Evolutionary conservation across 345 rosid genomes (phyloP), one percentile per base, ranked within the genome.

Genomic region (Pistacia atlantica): DNA sequence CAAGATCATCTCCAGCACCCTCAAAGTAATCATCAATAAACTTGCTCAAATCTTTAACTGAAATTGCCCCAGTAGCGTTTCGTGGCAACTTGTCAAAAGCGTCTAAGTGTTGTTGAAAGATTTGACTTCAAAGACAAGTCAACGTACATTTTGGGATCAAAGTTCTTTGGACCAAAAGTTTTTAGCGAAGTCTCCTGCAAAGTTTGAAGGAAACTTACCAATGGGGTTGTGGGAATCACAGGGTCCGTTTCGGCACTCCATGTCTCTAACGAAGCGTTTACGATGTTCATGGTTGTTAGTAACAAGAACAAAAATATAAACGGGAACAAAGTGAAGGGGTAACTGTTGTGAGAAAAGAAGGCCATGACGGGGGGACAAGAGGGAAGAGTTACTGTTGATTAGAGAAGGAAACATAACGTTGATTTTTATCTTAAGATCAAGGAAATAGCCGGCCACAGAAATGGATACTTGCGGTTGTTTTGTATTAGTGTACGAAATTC

Each of bases 61-160:
- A 60, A 8, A 88, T 73, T 1, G 80, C 42, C 71, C 72, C 86
- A 63, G 83, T 88, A 61, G 33, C 67, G 8, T 80, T 77, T 54
- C 79, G 77, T 11, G 89, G 86, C 70, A 97, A 88, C 55, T 59
- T 67, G 13, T 88, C 45, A 79, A 93, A 96, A 38, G 87, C 93
- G 8, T 77, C 70, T n/a, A 68, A 86, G 70, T 16, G 86, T 81
- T 48, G 79, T 35, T 4, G 89, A 75, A 62, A 93, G 90, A 75
- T 81, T 37, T 64, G n/a, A 78, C 75, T 82, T 88, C 67, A 94
- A 84, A 14, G 97, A 83, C 60, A 94, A 76, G 70, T 96, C 97
- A 11, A 97, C 79, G 79, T 88, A 92, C 62, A 37, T 37, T 77
- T 97, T 97, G 2, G 93, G 93, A 69, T 94, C 97, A 69, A 87